Base-by-base conservation (phyloP, 176 grass and related monocot species). In the Coix lacrymajobi region DNA sequence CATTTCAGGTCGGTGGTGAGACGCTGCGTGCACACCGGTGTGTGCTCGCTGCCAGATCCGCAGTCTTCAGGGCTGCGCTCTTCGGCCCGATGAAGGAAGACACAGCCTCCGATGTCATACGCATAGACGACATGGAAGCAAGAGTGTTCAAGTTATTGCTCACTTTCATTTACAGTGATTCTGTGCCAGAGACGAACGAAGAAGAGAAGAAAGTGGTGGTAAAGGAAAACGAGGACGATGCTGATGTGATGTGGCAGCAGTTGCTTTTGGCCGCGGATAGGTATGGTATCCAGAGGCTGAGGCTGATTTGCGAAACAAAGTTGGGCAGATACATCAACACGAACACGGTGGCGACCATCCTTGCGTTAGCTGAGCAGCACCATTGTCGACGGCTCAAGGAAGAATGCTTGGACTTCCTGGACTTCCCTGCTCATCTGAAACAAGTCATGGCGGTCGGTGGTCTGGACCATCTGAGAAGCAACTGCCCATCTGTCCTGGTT, bases 121-220 rank as follows among this genome's bases (percentile, higher is more conserved):
- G 62, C 33, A 86, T 89, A 58, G 45, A 85, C 17, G 77, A 67
- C 69, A 82, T 85, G 48, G 65, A 79, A 37, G 46, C 75, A 61
- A 30, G 62, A 58, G 83, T 89, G n/a, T 89, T 89, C 49, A 89
- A 81, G 73, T 20, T 62, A 7, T 76, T 89, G 49, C 81, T 89
- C 24, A 63, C 71, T 45, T 89, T 82, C 60, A 69, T 88, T 29
- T 88, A 88, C 56, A 43, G 19, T 16, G 85, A 83, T 38, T 36
- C 85, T 7, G 31, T 62, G 25, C 34, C 65, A 10, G 6, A 10
- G 9, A 5, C 13, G 44, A 15, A 45, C 3, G 1, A 45, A 43
- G 41, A 43, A 12, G 44, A 45, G 44, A 45, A 45, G 15, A 1
- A 45, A 15, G 44, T 1, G 44, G 44, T 14, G 44, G 44, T 14